Evolutionary conservation across 148 eudicot genomes (phyloP), one percentile per base, ranked within the genome.

Genomic region (Camellia japonica): DNA sequence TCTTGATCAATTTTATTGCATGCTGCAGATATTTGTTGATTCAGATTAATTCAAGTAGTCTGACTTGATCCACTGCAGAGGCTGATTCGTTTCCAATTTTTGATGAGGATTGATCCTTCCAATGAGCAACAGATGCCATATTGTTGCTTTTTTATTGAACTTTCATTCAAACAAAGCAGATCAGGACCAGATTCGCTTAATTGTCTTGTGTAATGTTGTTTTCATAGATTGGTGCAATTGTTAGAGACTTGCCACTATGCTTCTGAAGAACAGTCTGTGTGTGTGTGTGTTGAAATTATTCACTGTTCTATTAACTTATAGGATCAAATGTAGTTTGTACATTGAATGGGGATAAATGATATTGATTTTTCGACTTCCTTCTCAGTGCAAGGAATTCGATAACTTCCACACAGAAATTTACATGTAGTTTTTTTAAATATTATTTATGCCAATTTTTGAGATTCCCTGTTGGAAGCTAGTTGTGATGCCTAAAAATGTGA

Each of bases 11-110:
- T 2, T 12, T 44, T 71, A 18, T 30, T 62, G 72, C 65, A 16
- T 80, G 46, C 69, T 87, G 80, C 87, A 91, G 92, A 85, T 91
- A 79, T 91, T 89, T 78, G 94, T 91, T 71, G 94, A 89, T 77
- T 83, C 84, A 46, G 90, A 89, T 56, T 77, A 84, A 82, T 67
- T 49, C 61, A 55, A 46, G 23, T 74, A 11, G 62, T 62, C 20
- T 46, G 55, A 70, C 73, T 46, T 23, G 72, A 68, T 68, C 72
- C 8, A 68, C 72, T 68, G 0, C 38, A 23, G 69, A 4, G 79
- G 59, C 70, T 38, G 41, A 46, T 62, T 46, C 56, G 18, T 19
- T 44, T 19, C 12, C 55, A 38, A n/a, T 43, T 61, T 62, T 12
- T 63, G 69, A 15, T 9, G 52, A 41, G 11, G 42, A 20, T 61